Evolutionary conservation across 2,329 filamentous ascomycete genomes (phyloP).

Genomic region (Fusarium euwallaceae): DNA sequence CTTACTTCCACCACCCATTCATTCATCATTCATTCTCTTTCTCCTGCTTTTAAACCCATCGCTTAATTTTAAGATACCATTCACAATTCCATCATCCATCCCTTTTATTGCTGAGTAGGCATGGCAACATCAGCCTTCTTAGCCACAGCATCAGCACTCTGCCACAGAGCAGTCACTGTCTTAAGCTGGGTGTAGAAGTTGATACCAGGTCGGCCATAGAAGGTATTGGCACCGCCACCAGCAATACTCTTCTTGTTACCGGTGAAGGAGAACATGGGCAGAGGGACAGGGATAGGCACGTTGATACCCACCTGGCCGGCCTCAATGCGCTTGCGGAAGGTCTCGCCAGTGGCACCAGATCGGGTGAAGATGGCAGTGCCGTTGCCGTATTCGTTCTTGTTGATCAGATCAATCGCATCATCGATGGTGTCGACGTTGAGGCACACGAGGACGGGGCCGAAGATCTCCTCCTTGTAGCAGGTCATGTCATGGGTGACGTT

Average conservation of each 20-base stretch:
- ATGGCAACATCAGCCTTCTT: conserved; percentile 90
- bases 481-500: conserved; percentile 85
- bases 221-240: conserved; percentile 91
- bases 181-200: conserved; percentile 98
- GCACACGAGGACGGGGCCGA: conserved; percentile 86
- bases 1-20: conserved; percentile 2
- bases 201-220: conserved; percentile 93
- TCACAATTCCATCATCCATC: neutral
- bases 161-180: conserved; percentile 96
- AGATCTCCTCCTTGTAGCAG: conserved; percentile 89
- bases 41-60: conserved; percentile 11
- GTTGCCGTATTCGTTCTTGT: conserved; percentile 89
- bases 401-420: conserved; percentile 85
- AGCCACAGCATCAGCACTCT: conserved; percentile 83
- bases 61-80: neutral
- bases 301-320: conserved; percentile 90
- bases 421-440: conserved; percentile 83
- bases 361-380: conserved; percentile 87
- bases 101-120: conserved; percentile 68
- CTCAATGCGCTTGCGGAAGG: conserved; percentile 85
- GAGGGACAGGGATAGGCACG: conserved; percentile 80
- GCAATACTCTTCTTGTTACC: conserved; percentile 92
- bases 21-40: conserved; percentile 3
- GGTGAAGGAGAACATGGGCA: conserved; percentile 80
- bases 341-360: conserved; percentile 80